phyloP scores from a whole-genome alignment of 768 basidiomycete species.

The Macrolepiota dolichaula region DNA sequence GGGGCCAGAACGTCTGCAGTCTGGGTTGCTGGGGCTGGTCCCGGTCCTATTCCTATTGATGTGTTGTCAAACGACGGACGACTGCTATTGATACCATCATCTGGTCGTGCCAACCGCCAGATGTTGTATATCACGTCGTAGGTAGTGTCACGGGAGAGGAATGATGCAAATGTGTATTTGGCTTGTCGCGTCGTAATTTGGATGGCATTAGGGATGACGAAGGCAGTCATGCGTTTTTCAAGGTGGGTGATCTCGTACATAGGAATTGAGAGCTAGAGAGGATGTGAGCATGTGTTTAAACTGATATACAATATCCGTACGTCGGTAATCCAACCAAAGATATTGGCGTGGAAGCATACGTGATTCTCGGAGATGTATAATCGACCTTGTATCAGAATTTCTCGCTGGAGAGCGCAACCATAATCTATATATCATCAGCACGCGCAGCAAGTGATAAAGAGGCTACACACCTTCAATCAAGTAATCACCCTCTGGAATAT shows the following conservation, averaged over 20 bases:
- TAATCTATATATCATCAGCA: conserved; percentile 61
- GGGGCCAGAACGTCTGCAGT: not conserved
- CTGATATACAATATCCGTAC: conserved; percentile 47
- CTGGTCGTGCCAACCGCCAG: conserved; percentile 88
- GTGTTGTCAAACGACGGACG: conserved; percentile 32
- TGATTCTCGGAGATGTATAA: conserved; percentile 98
- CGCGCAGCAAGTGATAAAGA: conserved; percentile 6
- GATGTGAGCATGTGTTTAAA: not conserved
- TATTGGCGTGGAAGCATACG: conserved; percentile 99
- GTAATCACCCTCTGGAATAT: conserved; percentile 92
- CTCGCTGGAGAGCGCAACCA: conserved; percentile 93
- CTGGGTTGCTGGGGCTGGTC: not conserved
- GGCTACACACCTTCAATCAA: conserved; percentile 84
- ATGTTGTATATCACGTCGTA: conserved; percentile 96
- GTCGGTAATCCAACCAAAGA: conserved; percentile 98
- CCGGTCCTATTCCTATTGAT: not conserved
- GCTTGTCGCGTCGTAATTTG: conserved; percentile 78
- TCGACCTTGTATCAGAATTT: conserved; percentile 94
- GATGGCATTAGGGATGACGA: conserved; percentile 96
- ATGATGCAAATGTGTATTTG: conserved; percentile 94
- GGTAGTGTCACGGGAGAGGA: conserved; percentile 93
- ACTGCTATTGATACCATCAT: conserved; percentile 38
- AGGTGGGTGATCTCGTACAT: conserved; percentile 83
- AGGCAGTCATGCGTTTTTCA: conserved; percentile 97
- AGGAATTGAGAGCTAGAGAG: conserved; percentile 74